Conservation (phyloP, 352 stramenopile genomes). For the Globisporangium solare region DNA sequence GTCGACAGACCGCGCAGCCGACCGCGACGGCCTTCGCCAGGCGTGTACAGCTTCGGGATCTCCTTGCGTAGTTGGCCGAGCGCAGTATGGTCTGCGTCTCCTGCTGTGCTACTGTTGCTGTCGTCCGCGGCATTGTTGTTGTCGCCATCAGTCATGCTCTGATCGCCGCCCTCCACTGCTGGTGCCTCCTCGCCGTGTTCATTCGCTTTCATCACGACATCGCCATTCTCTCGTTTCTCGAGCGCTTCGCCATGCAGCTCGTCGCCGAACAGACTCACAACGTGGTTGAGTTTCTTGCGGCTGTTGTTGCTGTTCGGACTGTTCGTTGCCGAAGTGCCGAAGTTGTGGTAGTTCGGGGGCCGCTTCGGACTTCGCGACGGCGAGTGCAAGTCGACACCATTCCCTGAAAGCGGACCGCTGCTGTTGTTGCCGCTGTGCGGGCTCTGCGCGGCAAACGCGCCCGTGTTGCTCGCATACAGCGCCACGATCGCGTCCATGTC, state of each 20-base stretch:
- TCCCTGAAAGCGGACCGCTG: no score
- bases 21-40: slow-evolving; percentile 54
- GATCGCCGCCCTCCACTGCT: slow-evolving; percentile 10
- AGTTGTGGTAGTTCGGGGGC: slow-evolving; percentile 76
- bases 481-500: slow-evolving; percentile 44
- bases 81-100: not conserved
- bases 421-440: not conserved
- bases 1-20: slow-evolving; percentile 56
- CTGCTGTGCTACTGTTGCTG: no score
- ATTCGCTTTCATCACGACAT: slow-evolving; percentile 38
- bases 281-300: slow-evolving; percentile 46
- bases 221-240: slow-evolving; percentile 10
- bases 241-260: slow-evolving; percentile 42
- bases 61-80: slow-evolving; percentile 18
- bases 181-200: slow-evolving; percentile 8
- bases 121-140: not conserved
- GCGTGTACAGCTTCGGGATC: slow-evolving; percentile 72
- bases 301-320: slow-evolving; percentile 36
- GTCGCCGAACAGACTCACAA: slow-evolving; percentile 76
- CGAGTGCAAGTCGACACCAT: slow-evolving; percentile 12
- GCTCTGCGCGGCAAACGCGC: no score
- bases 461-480: slow-evolving; percentile 16
- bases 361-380: slow-evolving; percentile 75
- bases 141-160: slow-evolving; percentile 26
- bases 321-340: slow-evolving; percentile 26